Percentiles rank a stretch among this genome's conserved stretches.
Evolutionary conservation across 1,284 basidiomycete species (phyloP).

Genomic region (Boletellus deceptivus): DNA sequence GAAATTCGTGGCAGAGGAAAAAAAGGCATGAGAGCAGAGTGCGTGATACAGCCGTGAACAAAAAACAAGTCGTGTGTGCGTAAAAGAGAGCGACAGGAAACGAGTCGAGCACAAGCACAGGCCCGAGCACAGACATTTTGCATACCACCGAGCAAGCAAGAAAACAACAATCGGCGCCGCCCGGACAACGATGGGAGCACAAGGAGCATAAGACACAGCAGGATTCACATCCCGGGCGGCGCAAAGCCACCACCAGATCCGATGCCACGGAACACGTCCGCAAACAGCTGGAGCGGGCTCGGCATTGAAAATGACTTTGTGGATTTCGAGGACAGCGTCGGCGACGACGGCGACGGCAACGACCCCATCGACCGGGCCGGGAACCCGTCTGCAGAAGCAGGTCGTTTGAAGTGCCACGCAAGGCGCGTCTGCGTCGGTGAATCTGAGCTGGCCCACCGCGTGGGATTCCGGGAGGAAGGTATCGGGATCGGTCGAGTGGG

Average conservation of each 20-base stretch:
- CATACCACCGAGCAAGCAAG: too few relatives aligned
- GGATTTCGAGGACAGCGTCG: constrained; percentile 4
- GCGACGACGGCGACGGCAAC: constrained; percentile 1
- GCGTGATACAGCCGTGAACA: too few relatives aligned
- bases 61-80: too few relatives aligned
- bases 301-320: constrained; percentile 12
- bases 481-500: constrained; percentile 2
- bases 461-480: background rate
- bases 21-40: too few relatives aligned
- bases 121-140: too few relatives aligned
- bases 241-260: constrained; percentile 8
- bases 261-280: constrained; percentile 30
- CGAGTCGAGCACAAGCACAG: too few relatives aligned
- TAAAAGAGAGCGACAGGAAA: too few relatives aligned
- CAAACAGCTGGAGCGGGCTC: constrained; percentile 21
- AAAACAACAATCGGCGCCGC: too few relatives aligned
- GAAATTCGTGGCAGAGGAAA: background rate
- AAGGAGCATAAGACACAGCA: too few relatives aligned
- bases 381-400: background rate
- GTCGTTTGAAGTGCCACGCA: constrained; percentile 9
- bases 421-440: background rate
- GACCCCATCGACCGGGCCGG: too few relatives aligned
- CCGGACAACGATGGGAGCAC: too few relatives aligned
- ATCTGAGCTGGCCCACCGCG: background rate
- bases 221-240: constrained; percentile 3